Conservation (phyloP, 1,139 yeast genomes). For the Yamadazyma atlantica region DNA sequence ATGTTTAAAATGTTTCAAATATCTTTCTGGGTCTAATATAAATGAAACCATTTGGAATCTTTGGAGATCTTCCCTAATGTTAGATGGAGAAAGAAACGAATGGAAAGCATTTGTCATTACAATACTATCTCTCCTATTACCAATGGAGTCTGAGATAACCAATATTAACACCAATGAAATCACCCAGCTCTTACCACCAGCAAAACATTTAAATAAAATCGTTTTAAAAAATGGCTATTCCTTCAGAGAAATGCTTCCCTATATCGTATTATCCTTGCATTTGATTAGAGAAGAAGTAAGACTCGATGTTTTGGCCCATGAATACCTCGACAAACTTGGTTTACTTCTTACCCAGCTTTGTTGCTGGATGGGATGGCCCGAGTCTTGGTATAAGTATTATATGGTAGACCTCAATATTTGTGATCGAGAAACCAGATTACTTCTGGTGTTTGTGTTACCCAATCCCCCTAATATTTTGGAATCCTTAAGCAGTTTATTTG, state of each 20-base stretch:
- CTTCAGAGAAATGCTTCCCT: constrained; percentile 54
- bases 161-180: constrained; percentile 30
- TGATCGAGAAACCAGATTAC: constrained; percentile 29
- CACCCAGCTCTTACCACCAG: constrained; percentile 40
- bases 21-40: constrained; percentile 57
- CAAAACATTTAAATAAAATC: constrained; percentile 29
- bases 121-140: constrained; percentile 47
- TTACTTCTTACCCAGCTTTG: constrained; percentile 60
- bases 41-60: constrained; percentile 58
- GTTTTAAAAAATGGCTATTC: constrained; percentile 32
- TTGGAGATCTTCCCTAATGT: constrained; percentile 61
- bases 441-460: constrained; percentile 44
- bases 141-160: constrained; percentile 27
- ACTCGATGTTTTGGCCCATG: constrained; percentile 50
- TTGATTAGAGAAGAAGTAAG: constrained; percentile 72
- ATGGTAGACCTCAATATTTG: constrained; percentile 24
- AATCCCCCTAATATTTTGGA: constrained; percentile 57
- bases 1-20: constrained; percentile 51
- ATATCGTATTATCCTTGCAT: constrained; percentile 70
- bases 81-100: constrained; percentile 45
- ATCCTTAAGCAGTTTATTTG: constrained; percentile 55
- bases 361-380: constrained; percentile 75
- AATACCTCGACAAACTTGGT: constrained; percentile 43
- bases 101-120: constrained; percentile 65
- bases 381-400: constrained; percentile 63